phyloP scores from a whole-genome alignment of 1,284 basidiomycete genomes.

The Cerrena zonata region DNA sequence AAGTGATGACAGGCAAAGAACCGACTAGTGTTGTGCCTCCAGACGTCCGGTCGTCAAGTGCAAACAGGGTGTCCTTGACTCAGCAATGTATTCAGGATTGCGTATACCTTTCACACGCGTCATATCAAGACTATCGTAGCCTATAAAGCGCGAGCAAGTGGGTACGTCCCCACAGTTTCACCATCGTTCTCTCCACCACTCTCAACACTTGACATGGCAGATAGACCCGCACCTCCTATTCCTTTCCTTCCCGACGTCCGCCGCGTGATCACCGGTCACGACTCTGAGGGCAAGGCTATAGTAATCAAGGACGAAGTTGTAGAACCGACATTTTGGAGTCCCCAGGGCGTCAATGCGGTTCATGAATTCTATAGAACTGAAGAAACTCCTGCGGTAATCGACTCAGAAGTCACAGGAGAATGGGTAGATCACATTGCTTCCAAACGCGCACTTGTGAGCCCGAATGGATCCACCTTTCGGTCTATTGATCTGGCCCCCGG shows the following conservation, averaged over 20 bases:
- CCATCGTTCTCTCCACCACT: neutral
- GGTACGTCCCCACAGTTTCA: neutral
- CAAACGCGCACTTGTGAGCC: conserved; percentile 8
- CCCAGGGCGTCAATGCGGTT: conserved; percentile 8
- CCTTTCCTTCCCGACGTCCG: neutral
- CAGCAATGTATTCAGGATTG: neutral
- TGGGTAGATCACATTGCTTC: conserved; percentile 16
- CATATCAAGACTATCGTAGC: too few species aligned
- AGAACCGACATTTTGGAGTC: conserved; percentile 9
- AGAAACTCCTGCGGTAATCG: conserved; percentile 14
- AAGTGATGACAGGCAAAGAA: too few species aligned
- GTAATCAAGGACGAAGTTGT: conserved; percentile 15
- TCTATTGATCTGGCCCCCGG: conserved; percentile 17
- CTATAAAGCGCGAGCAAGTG: too few species aligned
- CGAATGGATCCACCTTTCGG: conserved; percentile 15
- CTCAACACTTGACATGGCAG: neutral
- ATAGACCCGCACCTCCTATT: neutral
- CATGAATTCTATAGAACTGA: conserved; percentile 16
- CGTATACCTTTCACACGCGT: neutral
- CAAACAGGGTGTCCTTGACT: too few species aligned
- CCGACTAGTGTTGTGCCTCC: too few species aligned
- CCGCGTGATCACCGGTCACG: conserved; percentile 8
- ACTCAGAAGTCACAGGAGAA: conserved; percentile 16
- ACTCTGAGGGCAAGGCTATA: conserved; percentile 8
- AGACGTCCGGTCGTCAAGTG: too few species aligned